A percentile compares a stretch with the other conserved stretches of the same genome.
phyloP scores from a whole-genome alignment of 139 green algal genomes.

The Coelastrella sp. region DNA sequence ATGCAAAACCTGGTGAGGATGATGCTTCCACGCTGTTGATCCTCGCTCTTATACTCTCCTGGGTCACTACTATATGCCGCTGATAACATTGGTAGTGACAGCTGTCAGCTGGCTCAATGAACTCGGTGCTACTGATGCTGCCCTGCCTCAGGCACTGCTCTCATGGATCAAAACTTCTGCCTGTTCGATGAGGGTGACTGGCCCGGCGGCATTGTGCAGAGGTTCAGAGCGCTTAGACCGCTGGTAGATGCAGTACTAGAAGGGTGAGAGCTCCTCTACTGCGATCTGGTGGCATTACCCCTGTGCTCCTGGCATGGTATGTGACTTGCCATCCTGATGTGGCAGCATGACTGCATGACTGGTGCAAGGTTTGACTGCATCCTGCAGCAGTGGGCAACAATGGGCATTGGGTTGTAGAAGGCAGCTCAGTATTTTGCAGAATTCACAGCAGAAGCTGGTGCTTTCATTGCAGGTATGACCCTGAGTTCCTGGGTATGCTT shows the following conservation, averaged over 20 bases:
- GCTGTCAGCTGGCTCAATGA: not conserved
- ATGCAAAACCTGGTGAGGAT: not conserved
- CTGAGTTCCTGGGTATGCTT: conserved; percentile 39
- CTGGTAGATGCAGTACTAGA: conserved; percentile 29
- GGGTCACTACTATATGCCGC: not conserved
- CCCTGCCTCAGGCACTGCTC: not conserved
- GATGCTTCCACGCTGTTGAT: not conserved
- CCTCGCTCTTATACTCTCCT: not conserved
- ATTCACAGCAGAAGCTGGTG: not conserved
- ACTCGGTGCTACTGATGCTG: not conserved
- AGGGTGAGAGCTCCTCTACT: not conserved
- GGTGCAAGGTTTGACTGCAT: not conserved
- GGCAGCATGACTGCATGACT: not conserved
- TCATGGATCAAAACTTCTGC: conserved; percentile 5
- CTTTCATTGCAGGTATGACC: conserved; percentile 38
- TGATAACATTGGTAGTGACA: not conserved
- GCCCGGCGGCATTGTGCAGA: conserved; percentile 29
- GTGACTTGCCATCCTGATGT: not conserved
- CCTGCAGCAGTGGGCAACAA: not conserved
- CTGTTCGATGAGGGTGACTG: conserved; percentile 22
- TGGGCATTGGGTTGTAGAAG: not conserved
- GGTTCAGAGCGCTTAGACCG: conserved; percentile 25
- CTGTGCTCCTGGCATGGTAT: not conserved
- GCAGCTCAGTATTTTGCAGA: not conserved
- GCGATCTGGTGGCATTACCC: not conserved